These are phyloP conservation scores for Podospora sp. DNA, from an alignment of 495 filamentous ascomycete species.

Conservation along the genomic window DNA sequence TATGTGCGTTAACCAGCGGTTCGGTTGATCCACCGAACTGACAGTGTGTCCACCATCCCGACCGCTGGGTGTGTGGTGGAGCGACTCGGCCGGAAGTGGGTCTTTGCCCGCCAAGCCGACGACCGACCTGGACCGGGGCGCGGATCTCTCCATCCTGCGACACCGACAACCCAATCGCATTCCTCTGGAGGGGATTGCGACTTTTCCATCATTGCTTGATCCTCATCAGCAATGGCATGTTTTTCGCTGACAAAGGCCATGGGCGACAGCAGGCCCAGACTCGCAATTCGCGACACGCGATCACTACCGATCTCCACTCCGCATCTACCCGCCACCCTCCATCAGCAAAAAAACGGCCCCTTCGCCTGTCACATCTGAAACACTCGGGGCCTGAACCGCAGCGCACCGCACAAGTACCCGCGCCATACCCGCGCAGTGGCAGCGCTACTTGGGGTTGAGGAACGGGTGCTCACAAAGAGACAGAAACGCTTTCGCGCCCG, in stretches of 20 bases:
- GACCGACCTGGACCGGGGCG: background rate
- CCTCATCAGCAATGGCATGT: background rate
- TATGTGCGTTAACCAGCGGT: background rate
- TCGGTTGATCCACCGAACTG: background rate
- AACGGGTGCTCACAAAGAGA: background rate
- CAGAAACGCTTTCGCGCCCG: background rate
- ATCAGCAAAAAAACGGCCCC: constrained; percentile 10
- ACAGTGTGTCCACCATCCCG: background rate
- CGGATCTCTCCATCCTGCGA: background rate
- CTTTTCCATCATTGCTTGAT: background rate
- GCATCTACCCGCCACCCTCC: constrained; percentile 3
- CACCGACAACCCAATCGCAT: background rate
- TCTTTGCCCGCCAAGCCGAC: background rate
- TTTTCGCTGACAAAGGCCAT: background rate
- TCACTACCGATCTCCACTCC: background rate
- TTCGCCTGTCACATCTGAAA: constrained; percentile 10
- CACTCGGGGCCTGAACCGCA: background rate
- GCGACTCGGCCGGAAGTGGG: background rate
- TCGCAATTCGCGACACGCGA: background rate
- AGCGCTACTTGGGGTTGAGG: background rate
- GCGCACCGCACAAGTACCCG: background rate
- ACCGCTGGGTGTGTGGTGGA: background rate
- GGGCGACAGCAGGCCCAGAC: background rate
- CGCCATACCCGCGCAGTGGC: background rate
- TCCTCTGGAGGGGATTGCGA: background rate